Percentiles rank a stretch among this genome's conserved stretches.
Evolutionary conservation across 176 grass and related monocot genomes (phyloP).

Genomic region (Ananas comosus): DNA sequence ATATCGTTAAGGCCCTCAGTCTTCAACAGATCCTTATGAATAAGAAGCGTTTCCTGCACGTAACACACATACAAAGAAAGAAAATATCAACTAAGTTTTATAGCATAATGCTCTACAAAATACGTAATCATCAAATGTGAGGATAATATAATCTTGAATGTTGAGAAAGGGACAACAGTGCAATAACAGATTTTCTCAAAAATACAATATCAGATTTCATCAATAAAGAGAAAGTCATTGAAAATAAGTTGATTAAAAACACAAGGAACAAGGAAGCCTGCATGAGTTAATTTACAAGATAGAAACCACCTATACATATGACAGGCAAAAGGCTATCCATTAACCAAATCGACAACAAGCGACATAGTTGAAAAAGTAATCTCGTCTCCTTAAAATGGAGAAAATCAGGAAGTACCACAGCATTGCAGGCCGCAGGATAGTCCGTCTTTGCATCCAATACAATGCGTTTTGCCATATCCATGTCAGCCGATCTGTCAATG

Average conservation of each 20-base stretch:
- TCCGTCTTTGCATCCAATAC: conserved; percentile 89
- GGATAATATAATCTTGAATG: not conserved
- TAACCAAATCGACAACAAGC: conserved; percentile 6
- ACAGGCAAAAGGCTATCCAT: not conserved
- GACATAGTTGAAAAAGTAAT: not conserved
- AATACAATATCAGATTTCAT: not conserved
- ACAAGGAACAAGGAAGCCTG: too few species aligned
- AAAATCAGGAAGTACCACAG: conserved; percentile 55
- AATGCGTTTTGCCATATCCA: conserved; percentile 81
- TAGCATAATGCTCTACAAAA: not conserved
- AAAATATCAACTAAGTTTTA: not conserved
- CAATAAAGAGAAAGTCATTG: not conserved
- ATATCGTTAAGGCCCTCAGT: conserved; percentile 51
- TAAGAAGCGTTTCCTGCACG: conserved; percentile 85
- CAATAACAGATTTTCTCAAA: not conserved
- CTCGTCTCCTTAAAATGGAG: not conserved
- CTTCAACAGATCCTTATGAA: conserved; percentile 71
- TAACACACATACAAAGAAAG: not conserved
- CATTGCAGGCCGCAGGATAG: conserved; percentile 96
- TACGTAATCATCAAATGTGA: not conserved
- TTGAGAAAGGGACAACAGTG: not conserved
- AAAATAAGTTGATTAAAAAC: too few species aligned
- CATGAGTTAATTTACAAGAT: not conserved
- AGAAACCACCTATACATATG: not conserved
- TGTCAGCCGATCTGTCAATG: conserved; percentile 90